These are phyloP conservation scores for Boletus bicolor DNA, from an alignment of 768 basidiomycete genomes.

Conservation along the genomic window DNA sequence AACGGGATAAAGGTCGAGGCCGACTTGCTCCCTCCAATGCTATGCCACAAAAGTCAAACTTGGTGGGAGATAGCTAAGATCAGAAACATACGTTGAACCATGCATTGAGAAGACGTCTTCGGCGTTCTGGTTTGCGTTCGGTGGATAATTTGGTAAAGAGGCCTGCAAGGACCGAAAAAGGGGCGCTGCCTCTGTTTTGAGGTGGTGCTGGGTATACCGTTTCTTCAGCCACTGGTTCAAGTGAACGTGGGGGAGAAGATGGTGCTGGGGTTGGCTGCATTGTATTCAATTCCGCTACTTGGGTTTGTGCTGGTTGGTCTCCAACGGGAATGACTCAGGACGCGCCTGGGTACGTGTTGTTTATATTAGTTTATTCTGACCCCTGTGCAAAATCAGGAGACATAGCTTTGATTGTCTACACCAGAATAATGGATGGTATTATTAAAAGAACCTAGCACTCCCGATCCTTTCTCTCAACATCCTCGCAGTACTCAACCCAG, in stretches of 20 bases:
- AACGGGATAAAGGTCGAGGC: conserved; percentile 85
- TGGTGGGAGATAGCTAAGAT: background rate
- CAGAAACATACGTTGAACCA: conserved; percentile 74
- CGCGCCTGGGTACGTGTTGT: conserved; percentile 17
- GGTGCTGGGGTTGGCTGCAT: conserved; percentile 72
- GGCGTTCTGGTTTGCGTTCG: conserved; percentile 72
- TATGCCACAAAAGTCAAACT: conserved; percentile 30
- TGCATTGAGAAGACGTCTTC: conserved; percentile 61
- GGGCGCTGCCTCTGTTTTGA: conserved; percentile 63
- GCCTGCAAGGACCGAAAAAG: conserved; percentile 62
- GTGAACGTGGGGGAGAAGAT: conserved; percentile 53
- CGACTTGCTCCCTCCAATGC: conserved; percentile 87
- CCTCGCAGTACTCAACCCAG: conserved; percentile 33
- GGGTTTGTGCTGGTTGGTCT: background rate
- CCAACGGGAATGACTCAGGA: background rate
- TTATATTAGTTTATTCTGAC: conserved; percentile 12
- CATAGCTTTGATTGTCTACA: too few relatives aligned
- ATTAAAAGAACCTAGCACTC: background rate
- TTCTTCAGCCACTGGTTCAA: conserved; percentile 22
- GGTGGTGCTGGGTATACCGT: conserved; percentile 53
- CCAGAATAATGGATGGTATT: too few relatives aligned
- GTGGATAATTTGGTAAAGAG: conserved; percentile 74
- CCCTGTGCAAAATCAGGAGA: background rate
- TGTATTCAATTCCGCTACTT: conserved; percentile 7
- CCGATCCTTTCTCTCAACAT: conserved; percentile 25